Percentiles rank a stretch among this genome's conserved stretches.
phyloP scores from a whole-genome alignment of 495 filamentous ascomycete species.

The Penicillium silybi region DNA sequence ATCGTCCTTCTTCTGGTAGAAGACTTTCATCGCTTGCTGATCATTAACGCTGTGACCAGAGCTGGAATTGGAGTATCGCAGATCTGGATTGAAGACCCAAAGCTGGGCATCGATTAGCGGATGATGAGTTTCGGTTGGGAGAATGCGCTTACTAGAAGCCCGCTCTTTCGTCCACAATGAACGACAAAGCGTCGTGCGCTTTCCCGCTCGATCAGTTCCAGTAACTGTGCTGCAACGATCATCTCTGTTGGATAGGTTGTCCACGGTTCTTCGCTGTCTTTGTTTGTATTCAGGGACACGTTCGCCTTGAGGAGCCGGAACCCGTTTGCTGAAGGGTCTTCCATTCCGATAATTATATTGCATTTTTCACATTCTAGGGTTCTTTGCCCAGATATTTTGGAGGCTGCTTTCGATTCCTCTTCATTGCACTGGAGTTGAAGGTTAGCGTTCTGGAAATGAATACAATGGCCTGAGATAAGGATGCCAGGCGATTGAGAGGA shows the following conservation, averaged over 20 bases:
- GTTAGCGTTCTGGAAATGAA: not conserved
- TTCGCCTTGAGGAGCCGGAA: slow-evolving; percentile 52
- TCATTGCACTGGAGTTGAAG: slow-evolving; percentile 15
- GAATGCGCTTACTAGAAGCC: slow-evolving; percentile 36
- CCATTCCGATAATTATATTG: slow-evolving; percentile 37
- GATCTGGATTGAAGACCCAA: slow-evolving; percentile 70
- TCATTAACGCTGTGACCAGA: slow-evolving; percentile 25
- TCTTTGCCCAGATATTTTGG: slow-evolving; percentile 6
- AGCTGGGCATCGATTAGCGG: slow-evolving; percentile 32
- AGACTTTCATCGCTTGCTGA: slow-evolving; percentile 61
- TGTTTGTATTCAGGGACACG: slow-evolving; percentile 25
- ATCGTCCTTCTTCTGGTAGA: slow-evolving; percentile 51
- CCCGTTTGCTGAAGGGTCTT: slow-evolving; percentile 39
- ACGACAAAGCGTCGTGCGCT: slow-evolving; percentile 47
- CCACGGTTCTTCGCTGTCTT: slow-evolving; percentile 13
- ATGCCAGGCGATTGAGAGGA: not conserved
- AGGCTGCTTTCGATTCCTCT: slow-evolving; percentile 8
- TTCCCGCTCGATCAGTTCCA: slow-evolving; percentile 47
- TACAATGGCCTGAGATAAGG: not conserved
- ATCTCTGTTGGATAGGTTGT: slow-evolving; percentile 45
- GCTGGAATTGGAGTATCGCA: slow-evolving; percentile 57
- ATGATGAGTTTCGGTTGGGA: slow-evolving; percentile 1
- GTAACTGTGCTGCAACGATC: slow-evolving; percentile 48
- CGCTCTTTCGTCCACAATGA: slow-evolving; percentile 34
- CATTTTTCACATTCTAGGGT: slow-evolving; percentile 41